Conservation (phyloP, 768 basidiomycete species). For the Boletus sp. region DNA sequence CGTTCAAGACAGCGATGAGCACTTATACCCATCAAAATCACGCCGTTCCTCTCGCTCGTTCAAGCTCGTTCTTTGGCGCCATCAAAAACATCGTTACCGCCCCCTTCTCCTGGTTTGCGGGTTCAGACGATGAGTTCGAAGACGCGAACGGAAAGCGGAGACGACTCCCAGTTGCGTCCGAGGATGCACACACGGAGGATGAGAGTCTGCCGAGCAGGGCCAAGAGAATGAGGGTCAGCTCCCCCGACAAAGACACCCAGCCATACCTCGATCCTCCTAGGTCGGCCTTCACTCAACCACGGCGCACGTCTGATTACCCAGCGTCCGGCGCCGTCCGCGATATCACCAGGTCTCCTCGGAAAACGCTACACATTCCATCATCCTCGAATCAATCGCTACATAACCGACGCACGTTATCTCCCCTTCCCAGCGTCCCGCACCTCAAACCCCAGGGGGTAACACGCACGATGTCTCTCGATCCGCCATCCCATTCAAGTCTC, state of each 20-base stretch:
- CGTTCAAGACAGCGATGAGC: slow-evolving; percentile 26
- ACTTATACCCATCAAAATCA: slow-evolving; percentile 27
- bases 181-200: slow-evolving; percentile 29
- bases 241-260: slow-evolving; percentile 41
- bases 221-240: slow-evolving; percentile 54
- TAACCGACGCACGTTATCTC: slow-evolving; percentile 43
- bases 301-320: slow-evolving; percentile 16
- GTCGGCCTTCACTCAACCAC: slow-evolving; percentile 37
- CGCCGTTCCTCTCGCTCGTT: slow-evolving; percentile 43
- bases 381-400: slow-evolving; percentile 31
- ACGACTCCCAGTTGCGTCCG: slow-evolving; percentile 33
- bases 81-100: slow-evolving; percentile 67
- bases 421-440: slow-evolving; percentile 30
- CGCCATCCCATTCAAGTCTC: slow-evolving; percentile 36
- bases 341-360: slow-evolving; percentile 28
- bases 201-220: slow-evolving; percentile 32
- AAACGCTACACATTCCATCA: slow-evolving; percentile 30
- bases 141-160: slow-evolving; percentile 56
- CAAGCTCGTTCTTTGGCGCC: slow-evolving; percentile 57
- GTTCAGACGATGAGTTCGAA: slow-evolving; percentile 47
- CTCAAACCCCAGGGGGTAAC: slow-evolving; percentile 36
- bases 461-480: slow-evolving; percentile 76
- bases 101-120: slow-evolving; percentile 54
- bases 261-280: slow-evolving; percentile 56
- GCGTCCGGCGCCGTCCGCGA: slow-evolving; percentile 22